phyloP scores from a whole-genome alignment of 768 basidiomycete genomes.

The Lactifluus volemus region DNA sequence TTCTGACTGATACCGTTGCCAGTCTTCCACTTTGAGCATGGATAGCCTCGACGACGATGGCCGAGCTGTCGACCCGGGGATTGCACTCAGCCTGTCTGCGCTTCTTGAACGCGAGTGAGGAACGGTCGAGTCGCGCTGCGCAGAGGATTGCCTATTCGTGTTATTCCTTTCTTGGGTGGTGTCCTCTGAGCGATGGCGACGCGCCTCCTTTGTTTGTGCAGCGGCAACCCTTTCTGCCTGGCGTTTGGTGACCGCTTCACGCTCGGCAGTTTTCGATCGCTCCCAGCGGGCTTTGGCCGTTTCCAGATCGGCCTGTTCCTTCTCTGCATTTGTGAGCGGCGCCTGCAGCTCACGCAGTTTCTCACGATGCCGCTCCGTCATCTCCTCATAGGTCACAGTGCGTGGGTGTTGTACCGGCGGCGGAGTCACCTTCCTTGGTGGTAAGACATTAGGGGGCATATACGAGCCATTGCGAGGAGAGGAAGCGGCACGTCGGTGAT shows the following conservation, averaged over 20 bases:
- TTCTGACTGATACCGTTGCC: constrained; percentile 67
- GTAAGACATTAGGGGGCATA: constrained; percentile 36
- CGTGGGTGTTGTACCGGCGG: constrained; percentile 48
- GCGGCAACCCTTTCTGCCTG: constrained; percentile 59
- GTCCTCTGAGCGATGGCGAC: constrained; percentile 39
- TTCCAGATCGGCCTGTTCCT: constrained; percentile 64
- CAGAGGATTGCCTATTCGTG: constrained; percentile 1
- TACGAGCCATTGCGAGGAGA: constrained; percentile 20
- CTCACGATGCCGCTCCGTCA: constrained; percentile 77
- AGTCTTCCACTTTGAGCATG: constrained; percentile 76
- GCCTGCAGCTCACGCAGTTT: constrained; percentile 76
- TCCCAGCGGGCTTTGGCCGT: constrained; percentile 83
- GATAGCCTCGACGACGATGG: constrained; percentile 56
- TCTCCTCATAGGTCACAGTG: constrained; percentile 77
- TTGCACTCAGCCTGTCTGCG: constrained; percentile 47
- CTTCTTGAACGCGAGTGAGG: constrained; percentile 48
- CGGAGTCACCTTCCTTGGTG: constrained; percentile 34
- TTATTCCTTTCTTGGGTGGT: constrained; percentile 20
- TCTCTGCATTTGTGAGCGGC: constrained; percentile 73
- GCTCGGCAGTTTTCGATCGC: constrained; percentile 62
- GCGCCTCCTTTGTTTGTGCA: constrained; percentile 38
- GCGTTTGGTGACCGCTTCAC: constrained; percentile 59
- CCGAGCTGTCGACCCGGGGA: constrained; percentile 23
- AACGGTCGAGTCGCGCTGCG: constrained; percentile 3
- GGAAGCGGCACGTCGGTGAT: constrained; percentile 14